Evolutionary conservation across 345 rosid species (phyloP), one percentile per base, ranked within the genome.

Genomic region (Citrus trifoliata): DNA sequence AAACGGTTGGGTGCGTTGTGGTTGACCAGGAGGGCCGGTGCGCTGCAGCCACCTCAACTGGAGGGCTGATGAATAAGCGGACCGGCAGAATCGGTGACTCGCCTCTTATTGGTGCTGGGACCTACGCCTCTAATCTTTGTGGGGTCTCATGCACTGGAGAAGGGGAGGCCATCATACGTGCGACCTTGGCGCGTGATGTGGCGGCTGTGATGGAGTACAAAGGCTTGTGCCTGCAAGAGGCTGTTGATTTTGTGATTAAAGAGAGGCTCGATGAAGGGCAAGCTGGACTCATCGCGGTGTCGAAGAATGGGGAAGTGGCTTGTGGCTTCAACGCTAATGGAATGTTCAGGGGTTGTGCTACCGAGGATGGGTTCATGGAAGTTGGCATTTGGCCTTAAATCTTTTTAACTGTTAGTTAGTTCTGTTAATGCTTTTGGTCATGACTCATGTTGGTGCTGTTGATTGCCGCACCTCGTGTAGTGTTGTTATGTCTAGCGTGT

Each of bases 191-290:
- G 0, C 89, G 99, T 35, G 99, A 95, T 6, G 91, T 95, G 76
- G 93, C 98, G 14, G 98, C 99, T 2, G 98, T 93, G 83, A 93
- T 95, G 99, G 99, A 95, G 79, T 95, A 95, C 77, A 95, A 95
- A 60, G 98, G 97, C 7, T 70, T 95, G 82, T 86, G 82, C 30
- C 89, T 95, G 28, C 89, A 92, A 38, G 92, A 88, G 70, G 96
- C 98, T 5, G 99, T 91, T 80, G 93, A 93, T 79, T 91, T 83
- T 67, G 99, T 91, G 66, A 87, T 93, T 7, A 90, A 85, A 61
- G 89, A 90, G 74, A 79, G 99, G 74, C 90, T 95, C 0, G 98
- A 95, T 53, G 91, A 89, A 19, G 98, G 98, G 68, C 73, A 82
- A 69, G 99, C 98, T 2, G 99, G 99, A 79, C 76, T 93, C n/a